These are phyloP conservation scores for Oryza nivara DNA, from an alignment of 176 grass and related monocot species.

Conservation along the genomic window DNA sequence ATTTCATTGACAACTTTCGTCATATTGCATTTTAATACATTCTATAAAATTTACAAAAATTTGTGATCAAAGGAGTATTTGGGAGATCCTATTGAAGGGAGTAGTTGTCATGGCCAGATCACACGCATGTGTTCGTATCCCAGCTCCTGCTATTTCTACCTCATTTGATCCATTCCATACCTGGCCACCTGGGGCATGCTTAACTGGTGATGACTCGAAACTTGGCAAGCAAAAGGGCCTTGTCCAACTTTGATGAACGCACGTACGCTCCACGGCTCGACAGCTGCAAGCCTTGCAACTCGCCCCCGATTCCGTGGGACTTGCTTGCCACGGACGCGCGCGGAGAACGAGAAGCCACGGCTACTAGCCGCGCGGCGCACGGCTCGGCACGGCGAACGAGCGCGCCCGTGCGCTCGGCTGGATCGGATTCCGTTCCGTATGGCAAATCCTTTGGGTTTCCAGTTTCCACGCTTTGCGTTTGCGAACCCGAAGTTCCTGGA, in stretches of 20 bases:
- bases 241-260: neutral
- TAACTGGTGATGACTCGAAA: neutral
- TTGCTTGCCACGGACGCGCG: neutral
- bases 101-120: neutral
- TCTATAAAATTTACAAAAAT: neutral
- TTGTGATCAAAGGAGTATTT: neutral
- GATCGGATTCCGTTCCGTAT: neutral
- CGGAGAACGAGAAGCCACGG: neutral
- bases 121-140: neutral
- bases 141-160: neutral
- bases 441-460: neutral
- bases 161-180: neutral
- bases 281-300: neutral
- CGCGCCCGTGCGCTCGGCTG: neutral
- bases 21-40: neutral
- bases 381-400: neutral
- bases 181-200: neutral
- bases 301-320: neutral
- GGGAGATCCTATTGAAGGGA: neutral
- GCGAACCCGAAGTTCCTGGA: neutral
- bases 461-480: neutral
- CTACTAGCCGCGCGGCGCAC: neutral
- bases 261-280: neutral
- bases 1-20: no score
- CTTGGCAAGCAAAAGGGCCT: neutral